A percentile compares a stretch with the other conserved stretches of the same genome.
Evolutionary conservation across 768 basidiomycete species (phyloP).

Genomic region (Suillus subaureus): DNA sequence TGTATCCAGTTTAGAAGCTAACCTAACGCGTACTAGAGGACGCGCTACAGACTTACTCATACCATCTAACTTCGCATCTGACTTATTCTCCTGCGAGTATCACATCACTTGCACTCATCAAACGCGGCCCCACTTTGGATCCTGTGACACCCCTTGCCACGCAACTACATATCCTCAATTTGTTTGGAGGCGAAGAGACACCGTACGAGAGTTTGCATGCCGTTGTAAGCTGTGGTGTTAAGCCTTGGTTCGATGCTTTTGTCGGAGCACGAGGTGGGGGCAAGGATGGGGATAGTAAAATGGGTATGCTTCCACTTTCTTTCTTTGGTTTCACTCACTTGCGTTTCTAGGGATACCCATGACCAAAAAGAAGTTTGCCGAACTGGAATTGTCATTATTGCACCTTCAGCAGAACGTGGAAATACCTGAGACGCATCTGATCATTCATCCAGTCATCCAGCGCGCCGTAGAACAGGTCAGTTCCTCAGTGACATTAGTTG

Average conservation of each 20-base stretch:
- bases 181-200: constrained; percentile 86
- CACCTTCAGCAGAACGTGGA: constrained; percentile 99
- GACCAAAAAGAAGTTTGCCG: constrained; percentile 99
- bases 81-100: constrained; percentile 79
- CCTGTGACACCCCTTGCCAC: constrained; percentile 74
- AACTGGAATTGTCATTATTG: constrained; percentile 89
- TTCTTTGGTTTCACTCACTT: constrained; percentile 11
- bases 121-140: constrained; percentile 84
- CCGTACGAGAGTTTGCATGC: constrained; percentile 97
- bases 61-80: constrained; percentile 71
- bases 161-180: constrained; percentile 90
- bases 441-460: constrained; percentile 89
- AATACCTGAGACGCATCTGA: constrained; percentile 93
- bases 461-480: constrained; percentile 78
- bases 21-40: constrained; percentile 53
- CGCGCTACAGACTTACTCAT: constrained; percentile 58
- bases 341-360: constrained; percentile 76
- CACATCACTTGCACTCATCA: constrained; percentile 93
- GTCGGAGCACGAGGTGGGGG: constrained; percentile 79
- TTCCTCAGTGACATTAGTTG: background rate
- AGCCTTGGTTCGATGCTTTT: constrained; percentile 98
- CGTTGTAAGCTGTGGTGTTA: constrained; percentile 92
- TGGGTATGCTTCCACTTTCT: constrained; percentile 52
- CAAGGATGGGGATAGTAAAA: constrained; percentile 80
- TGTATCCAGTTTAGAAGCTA: constrained; percentile 3